Conservation (phyloP, 352 stramenopile species). For the Aphanomyces invadans region DNA sequence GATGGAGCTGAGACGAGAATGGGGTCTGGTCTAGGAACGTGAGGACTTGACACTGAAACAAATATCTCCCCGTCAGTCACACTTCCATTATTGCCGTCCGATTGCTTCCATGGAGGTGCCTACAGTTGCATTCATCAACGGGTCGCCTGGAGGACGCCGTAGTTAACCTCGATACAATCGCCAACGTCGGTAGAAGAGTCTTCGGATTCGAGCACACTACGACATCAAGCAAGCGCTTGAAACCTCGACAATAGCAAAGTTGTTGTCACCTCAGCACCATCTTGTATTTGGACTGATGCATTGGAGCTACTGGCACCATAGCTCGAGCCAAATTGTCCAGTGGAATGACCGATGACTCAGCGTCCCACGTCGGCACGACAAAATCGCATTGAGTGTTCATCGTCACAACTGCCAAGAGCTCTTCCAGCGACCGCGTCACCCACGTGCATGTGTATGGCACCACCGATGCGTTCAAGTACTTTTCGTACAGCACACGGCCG, state of each 20-base stretch:
- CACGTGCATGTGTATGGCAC: conserved; percentile 6
- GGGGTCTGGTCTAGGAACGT: too few relatives aligned
- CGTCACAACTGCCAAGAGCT: conserved; percentile 3
- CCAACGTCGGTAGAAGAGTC: neutral
- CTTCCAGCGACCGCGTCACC: neutral
- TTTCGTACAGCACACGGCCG: conserved; percentile 10
- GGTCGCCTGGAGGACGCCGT: too few relatives aligned
- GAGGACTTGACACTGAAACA: too few relatives aligned
- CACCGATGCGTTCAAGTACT: conserved; percentile 19
- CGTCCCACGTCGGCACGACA: neutral
- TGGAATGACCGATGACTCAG: neutral
- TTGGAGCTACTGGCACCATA: neutral
- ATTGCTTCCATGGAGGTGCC: too few relatives aligned
- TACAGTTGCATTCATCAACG: too few relatives aligned
- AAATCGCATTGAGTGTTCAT: neutral
- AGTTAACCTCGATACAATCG: too few relatives aligned
- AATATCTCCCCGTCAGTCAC: too few relatives aligned
- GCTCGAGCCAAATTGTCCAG: conserved; percentile 3
- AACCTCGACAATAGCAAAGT: neutral
- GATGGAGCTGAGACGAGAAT: neutral
- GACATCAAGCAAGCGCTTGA: neutral
- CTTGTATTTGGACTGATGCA: neutral
- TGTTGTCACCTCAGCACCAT: neutral
- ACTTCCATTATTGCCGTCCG: too few relatives aligned
- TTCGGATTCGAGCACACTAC: neutral